Evolutionary conservation across 495 filamentous ascomycete species (phyloP), one percentile per base, ranked within the genome.

Genomic region (Neurospora hispaniola): DNA sequence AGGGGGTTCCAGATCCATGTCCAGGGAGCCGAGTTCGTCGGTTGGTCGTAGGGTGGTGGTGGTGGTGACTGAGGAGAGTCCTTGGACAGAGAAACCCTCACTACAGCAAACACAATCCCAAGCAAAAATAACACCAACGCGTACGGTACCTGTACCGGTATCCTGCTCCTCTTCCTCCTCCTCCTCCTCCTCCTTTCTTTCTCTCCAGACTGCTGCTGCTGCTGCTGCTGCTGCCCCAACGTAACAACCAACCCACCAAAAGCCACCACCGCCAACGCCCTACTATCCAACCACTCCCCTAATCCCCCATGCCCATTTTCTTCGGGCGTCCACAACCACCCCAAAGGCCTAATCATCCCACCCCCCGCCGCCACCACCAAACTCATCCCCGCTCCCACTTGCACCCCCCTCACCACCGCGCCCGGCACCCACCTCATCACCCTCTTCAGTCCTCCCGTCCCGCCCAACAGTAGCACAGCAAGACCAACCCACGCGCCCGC

Each of bases 81-180:
- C 20, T 27, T 27, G 5, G 48, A 27, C 0, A 59, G 20, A 31
- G 4, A 59, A 14, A 59, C 48, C 27, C 80, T 78, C 40, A 88
- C 78, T 40, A 88, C 78, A 3, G 89, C 87, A 66, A 91, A 80
- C 31, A 88, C 42, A 0, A 93, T 69, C 35, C 93, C 92, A 14
- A 92, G 68, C 39, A 87, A 75, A 70, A 97, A 91, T 3, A 94
- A 78, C 1, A 89, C 74, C 3, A 98, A 83, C 0, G 94, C 94
- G 75, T 93, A 95, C 0, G 94, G 94, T 20, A 94, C 54, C 27
- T 27, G 12, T 27, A 38, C 54, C 27, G 54, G 6, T 14, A 38
- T 62, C 7, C 12, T 62, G 5, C 3, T 18, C 54, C 46, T 4
- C 10, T 2, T 54, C 4, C 8, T n/a, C 8, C 3, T 48, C 2